These are phyloP conservation scores for Scleromitrula shiraiana DNA, from an alignment of 2,329 filamentous ascomycete species.

Conservation along the genomic window DNA sequence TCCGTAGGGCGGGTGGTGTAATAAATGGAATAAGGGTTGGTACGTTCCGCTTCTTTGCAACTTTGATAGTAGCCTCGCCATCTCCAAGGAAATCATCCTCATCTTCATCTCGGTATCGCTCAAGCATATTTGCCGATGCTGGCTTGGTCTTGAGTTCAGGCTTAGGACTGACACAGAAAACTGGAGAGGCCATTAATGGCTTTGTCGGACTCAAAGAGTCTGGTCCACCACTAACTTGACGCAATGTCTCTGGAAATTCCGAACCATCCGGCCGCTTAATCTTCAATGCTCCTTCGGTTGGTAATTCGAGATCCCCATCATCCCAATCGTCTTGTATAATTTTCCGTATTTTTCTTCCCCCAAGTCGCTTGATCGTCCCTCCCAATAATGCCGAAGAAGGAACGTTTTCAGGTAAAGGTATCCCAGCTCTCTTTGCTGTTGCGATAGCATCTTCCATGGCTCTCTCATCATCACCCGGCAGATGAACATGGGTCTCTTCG, in stretches of 20 bases:
- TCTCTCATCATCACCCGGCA: slow-evolving; percentile 77
- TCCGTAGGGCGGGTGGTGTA: slow-evolving; percentile 47
- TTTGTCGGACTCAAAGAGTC: slow-evolving; percentile 48
- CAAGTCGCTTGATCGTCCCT: slow-evolving; percentile 86
- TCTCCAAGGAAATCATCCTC: slow-evolving; percentile 59
- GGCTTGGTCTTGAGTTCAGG: slow-evolving; percentile 21
- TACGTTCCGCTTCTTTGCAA: slow-evolving; percentile 49
- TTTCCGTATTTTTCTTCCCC: slow-evolving; percentile 63
- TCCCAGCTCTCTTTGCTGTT: slow-evolving; percentile 79
- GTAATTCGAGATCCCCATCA: slow-evolving; percentile 67
- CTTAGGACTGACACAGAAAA: slow-evolving; percentile 23
- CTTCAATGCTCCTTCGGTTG: slow-evolving; percentile 50
- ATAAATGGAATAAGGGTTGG: slow-evolving; percentile 46
- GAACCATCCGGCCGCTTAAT: slow-evolving; percentile 55
- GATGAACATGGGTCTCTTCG: slow-evolving; percentile 79
- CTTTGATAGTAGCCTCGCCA: slow-evolving; percentile 58
- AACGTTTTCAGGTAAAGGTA: slow-evolving; percentile 80
- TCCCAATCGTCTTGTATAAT: slow-evolving; percentile 75
- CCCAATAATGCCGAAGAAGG: slow-evolving; percentile 84
- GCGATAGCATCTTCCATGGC: slow-evolving; percentile 80
- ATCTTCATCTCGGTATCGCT: slow-evolving; percentile 55
- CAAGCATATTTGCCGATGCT: slow-evolving; percentile 42
- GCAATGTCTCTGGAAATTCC: slow-evolving; percentile 59
- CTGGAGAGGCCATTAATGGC: slow-evolving; percentile 30
- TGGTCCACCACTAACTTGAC: slow-evolving; percentile 45